A percentile compares a stretch with the other conserved stretches of the same genome.
These are phyloP conservation scores for Chlamydomonas eustigma DNA, from an alignment of 139 green algal genomes.

Conservation along the genomic window DNA sequence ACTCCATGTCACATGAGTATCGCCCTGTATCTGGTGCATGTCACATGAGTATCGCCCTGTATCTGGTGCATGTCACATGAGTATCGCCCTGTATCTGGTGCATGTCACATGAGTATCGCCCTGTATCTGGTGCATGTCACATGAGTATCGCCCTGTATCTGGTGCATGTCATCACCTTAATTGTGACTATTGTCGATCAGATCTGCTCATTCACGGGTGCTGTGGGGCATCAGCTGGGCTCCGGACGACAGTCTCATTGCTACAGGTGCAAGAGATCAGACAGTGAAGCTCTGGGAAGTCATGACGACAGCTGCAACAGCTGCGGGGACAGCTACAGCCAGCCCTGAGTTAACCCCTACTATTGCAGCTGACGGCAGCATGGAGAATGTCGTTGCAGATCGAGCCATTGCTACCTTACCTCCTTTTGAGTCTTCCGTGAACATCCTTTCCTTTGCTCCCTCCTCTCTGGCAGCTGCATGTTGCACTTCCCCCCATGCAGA, in stretches of 20 bases:
- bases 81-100: too few species aligned
- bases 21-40: too few species aligned
- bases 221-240: constrained; percentile 76
- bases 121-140: too few species aligned
- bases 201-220: constrained; percentile 67
- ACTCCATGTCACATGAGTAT: too few species aligned
- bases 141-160: too few species aligned
- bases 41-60: too few species aligned
- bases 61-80: too few species aligned
- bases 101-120: too few species aligned
- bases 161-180: too few species aligned
- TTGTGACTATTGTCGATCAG: too few species aligned
- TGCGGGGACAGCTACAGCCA: not conserved
- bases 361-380: constrained; percentile 11
- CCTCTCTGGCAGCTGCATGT: not conserved
- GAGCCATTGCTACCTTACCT: constrained; percentile 17
- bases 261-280: constrained; percentile 68
- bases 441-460: constrained; percentile 49
- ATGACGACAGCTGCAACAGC: not conserved
- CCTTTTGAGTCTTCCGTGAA: constrained; percentile 49
- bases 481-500: not conserved
- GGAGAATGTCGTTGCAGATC: not conserved
- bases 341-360: not conserved
- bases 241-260: constrained; percentile 57
- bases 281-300: constrained; percentile 66